Evolutionary conservation across 352 stramenopile species (phyloP), one percentile per base, ranked within the genome.

Genomic region (Pythium aristosporum): DNA sequence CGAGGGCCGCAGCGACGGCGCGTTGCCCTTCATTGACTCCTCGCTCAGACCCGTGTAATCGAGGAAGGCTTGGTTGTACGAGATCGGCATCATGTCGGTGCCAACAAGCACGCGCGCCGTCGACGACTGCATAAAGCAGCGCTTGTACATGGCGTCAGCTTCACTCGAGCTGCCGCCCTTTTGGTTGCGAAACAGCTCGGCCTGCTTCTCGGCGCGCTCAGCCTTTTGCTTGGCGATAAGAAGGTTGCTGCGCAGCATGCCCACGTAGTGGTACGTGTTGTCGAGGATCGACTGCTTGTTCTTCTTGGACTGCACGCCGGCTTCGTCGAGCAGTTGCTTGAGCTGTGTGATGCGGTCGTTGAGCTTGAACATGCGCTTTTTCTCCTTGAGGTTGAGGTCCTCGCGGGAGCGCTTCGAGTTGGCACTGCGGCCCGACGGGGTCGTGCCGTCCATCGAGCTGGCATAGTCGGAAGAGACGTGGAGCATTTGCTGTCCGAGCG

Each of bases 281-380:
- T 74, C 70, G 18, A 77, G 68, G 43, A 77, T 64, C 34, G 70
- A 77, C 61, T 77, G 70, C 70, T 77, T 77, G 62, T 77, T 77
- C 67, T 74, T 77, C 57, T 77, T 77, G 66, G 55, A 62, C 56
- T 73, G 68, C 12, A 77, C 62, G 32, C 70, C 70, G 23, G 70
- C 70, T 7, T 70, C 67, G 30, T 77, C 70, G 7, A 77, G 61
- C 32, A 73, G 32, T 15, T 25, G 20, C 55, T 73, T 73, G 55
- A 73, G 67, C 28, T 61, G 46, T 39, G 77, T 89, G 68, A 94
- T 94, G 46, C 82, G 84, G 60, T 94, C 84, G 55, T 94, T 94
- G 5, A 94, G 78, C 79, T 94, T 94, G 62, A 91, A 92, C 85
- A 94, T 92, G 68, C 85, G 83, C 76, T 92, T 91, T 73, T 94